Conservation (phyloP, 164 flowering plant genomes). For the Tetracentron sinense region DNA sequence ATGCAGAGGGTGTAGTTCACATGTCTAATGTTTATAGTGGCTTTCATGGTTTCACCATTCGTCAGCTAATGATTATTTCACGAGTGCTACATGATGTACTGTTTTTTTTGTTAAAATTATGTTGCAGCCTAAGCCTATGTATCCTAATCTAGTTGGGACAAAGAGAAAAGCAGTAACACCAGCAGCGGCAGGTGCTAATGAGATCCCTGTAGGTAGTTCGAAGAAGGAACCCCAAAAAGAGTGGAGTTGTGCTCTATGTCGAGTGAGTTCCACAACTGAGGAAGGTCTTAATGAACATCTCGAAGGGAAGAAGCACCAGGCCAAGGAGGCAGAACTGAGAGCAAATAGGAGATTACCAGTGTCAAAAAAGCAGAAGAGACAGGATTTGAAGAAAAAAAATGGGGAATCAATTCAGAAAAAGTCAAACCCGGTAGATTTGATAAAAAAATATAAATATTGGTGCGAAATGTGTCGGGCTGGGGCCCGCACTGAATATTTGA, state of each 20-base stretch:
- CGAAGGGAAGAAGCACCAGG: constrained; percentile 41
- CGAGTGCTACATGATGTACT: no score
- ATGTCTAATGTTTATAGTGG: no score
- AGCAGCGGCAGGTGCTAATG: constrained; percentile 11
- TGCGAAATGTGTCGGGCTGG: neutral
- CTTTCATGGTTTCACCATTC: no score
- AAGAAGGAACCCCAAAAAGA: constrained; percentile 36
- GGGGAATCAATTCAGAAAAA: neutral
- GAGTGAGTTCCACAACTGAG: constrained; percentile 36
- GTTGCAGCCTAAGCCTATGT: constrained; percentile 37
- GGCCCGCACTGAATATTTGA: neutral
- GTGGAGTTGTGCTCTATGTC: constrained; percentile 56
- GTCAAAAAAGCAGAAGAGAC: neutral
- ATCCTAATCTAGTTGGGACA: constrained; percentile 18
- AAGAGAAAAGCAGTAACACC: constrained; percentile 35
- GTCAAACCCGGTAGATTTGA: no score
- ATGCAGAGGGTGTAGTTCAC: no score
- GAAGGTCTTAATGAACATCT: constrained; percentile 32
- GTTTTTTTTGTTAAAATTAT: neutral
- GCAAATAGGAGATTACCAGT: no score
- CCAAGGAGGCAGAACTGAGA: constrained; percentile 27
- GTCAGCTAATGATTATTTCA: no score
- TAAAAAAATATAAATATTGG: neutral
- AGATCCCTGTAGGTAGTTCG: constrained; percentile 9
- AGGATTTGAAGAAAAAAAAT: neutral